A percentile compares a stretch with the other conserved stretches of the same genome.
Evolutionary conservation across 495 filamentous ascomycete genomes (phyloP).

Genomic region (Penicillium riverlandense): DNA sequence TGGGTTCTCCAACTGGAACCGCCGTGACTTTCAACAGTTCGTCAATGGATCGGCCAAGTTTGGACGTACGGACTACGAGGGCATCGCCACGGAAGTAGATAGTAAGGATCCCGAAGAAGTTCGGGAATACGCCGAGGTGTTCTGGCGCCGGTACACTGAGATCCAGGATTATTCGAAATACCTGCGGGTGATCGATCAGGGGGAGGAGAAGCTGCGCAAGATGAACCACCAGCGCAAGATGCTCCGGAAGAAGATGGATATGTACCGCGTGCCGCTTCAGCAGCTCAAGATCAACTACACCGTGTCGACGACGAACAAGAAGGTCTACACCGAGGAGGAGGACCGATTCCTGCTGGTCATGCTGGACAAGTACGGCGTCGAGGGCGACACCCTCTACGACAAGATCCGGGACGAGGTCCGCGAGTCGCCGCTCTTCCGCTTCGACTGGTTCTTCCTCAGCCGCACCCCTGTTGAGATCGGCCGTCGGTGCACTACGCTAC

Average conservation of each 20-base stretch:
- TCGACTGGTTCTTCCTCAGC: slow-evolving; percentile 98
- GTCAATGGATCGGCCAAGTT: slow-evolving; percentile 90
- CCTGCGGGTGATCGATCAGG: slow-evolving; percentile 77
- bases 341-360: slow-evolving; percentile 94
- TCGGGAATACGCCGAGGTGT: slow-evolving; percentile 82
- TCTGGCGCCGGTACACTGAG: slow-evolving; percentile 88
- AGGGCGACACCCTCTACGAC: slow-evolving; percentile 77
- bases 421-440: slow-evolving; percentile 90
- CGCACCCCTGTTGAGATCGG: slow-evolving; percentile 89
- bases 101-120: slow-evolving; percentile 81
- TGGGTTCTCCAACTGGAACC: slow-evolving; percentile 92
- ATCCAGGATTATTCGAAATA: slow-evolving; percentile 85
- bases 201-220: slow-evolving; percentile 82
- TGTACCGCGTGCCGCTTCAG: slow-evolving; percentile 93
- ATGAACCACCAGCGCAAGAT: slow-evolving; percentile 89
- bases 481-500: slow-evolving; percentile 84
- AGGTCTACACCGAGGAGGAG: slow-evolving; percentile 98
- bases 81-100: slow-evolving; percentile 85
- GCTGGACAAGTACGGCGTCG: slow-evolving; percentile 82
- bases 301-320: slow-evolving; percentile 98
- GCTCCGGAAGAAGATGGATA: slow-evolving; percentile 87
- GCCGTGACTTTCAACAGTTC: slow-evolving; percentile 96
- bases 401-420: slow-evolving; percentile 87
- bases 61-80: slow-evolving; percentile 74
- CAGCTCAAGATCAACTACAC: slow-evolving; percentile 98